phyloP scores from a whole-genome alignment of 371 early-diverging fungal species.

The Sporodiniella umbellata region DNA sequence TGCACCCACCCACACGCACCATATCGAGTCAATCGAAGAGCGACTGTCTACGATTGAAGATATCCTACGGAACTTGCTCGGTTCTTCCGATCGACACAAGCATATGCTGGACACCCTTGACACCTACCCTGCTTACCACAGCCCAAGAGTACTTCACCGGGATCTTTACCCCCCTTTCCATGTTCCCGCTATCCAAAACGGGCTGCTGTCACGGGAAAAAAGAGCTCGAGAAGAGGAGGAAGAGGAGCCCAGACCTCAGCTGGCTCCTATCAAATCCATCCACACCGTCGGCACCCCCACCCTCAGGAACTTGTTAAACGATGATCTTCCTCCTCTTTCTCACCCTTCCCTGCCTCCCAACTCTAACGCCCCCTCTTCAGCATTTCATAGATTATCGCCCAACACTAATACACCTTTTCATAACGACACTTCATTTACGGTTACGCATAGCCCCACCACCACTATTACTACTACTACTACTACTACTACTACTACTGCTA shows the following conservation, averaged over 20 bases:
- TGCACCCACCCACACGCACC: neutral
- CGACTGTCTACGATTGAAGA: conserved; percentile 20
- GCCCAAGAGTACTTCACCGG: conserved; percentile 3
- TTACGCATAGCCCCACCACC: conserved; percentile 3
- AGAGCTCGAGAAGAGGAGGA: conserved; percentile 12
- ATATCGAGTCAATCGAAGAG: conserved; percentile 25
- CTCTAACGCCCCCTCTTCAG: no score
- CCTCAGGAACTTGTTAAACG: conserved; percentile 11
- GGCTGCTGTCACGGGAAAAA: conserved; percentile 13
- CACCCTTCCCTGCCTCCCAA: no score
- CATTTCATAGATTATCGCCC: conserved; percentile 9
- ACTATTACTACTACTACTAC: neutral
- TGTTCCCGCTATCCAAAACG: conserved; percentile 17
- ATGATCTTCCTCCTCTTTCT: neutral
- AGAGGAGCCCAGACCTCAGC: conserved; percentile 2
- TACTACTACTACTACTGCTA: neutral
- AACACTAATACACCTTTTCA: neutral
- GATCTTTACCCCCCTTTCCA: conserved; percentile 14
- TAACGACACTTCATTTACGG: neutral
- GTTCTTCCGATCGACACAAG: conserved; percentile 16
- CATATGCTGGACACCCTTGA: conserved; percentile 12
- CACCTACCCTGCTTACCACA: neutral
- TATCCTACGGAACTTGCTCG: conserved; percentile 19
- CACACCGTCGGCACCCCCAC: conserved; percentile 9
- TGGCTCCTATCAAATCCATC: conserved; percentile 14